Evolutionary conservation across 2,329 filamentous ascomycete species (phyloP).

Genomic region (Hypoxylon sp.): DNA sequence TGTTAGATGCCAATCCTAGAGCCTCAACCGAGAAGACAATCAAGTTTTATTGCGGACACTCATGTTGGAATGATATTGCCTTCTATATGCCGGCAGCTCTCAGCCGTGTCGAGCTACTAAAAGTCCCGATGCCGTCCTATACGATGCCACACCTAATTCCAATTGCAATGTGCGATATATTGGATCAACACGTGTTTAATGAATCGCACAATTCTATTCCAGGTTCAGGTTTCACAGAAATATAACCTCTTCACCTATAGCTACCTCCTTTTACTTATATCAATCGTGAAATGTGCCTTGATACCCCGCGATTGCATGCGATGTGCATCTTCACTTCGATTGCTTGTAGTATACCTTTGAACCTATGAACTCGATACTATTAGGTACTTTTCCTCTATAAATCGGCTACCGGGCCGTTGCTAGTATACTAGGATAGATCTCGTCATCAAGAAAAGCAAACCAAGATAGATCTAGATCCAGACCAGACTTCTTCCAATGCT

Average conservation of each 20-base stretch:
- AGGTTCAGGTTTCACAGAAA: too few relatives aligned
- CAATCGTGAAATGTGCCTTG: too few relatives aligned
- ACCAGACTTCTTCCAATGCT: constrained; percentile 3
- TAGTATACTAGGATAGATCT: constrained; percentile 9
- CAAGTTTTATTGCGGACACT: neutral
- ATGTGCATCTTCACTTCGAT: neutral
- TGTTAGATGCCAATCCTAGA: too few relatives aligned
- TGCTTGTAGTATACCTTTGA: constrained; percentile 1
- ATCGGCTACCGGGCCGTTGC: constrained; percentile 15
- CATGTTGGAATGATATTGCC: neutral
- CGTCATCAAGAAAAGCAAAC: too few relatives aligned
- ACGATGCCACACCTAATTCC: neutral
- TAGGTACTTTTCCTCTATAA: neutral
- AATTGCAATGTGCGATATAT: constrained; percentile 18
- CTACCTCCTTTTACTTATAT: too few relatives aligned
- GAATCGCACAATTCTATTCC: too few relatives aligned
- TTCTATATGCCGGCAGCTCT: constrained; percentile 9
- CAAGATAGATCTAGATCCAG: constrained; percentile 21
- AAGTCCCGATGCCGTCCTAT: constrained; percentile 9
- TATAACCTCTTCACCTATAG: too few relatives aligned
- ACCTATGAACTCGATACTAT: too few relatives aligned
- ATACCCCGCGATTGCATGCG: neutral
- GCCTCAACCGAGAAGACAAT: constrained; percentile 11
- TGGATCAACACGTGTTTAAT: constrained; percentile 12
- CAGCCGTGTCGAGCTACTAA: constrained; percentile 5